Percentiles rank a stretch among this genome's conserved stretches.
These are phyloP conservation scores for Kodamaea kakaduensis DNA, from an alignment of 805 yeast species.

Conservation along the genomic window DNA sequence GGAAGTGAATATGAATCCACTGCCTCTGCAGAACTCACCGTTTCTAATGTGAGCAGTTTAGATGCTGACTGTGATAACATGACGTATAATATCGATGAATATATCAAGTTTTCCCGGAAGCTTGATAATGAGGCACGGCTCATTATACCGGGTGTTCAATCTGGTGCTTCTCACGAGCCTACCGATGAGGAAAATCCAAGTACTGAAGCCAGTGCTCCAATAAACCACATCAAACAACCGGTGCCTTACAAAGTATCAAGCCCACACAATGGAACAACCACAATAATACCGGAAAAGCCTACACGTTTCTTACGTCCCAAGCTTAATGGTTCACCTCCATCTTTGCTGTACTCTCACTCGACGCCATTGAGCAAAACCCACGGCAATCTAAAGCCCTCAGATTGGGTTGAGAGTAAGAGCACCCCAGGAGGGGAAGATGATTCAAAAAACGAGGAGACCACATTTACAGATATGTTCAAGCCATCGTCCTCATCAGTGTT, in stretches of 20 bases:
- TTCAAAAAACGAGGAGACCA: slow-evolving; percentile 13
- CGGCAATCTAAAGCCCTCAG: neutral
- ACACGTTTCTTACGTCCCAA: slow-evolving; percentile 9
- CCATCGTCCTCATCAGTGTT: slow-evolving; percentile 9
- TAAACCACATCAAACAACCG: too few relatives aligned
- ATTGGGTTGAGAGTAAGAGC: slow-evolving; percentile 7
- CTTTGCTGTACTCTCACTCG: slow-evolving; percentile 23
- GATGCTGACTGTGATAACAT: too few relatives aligned
- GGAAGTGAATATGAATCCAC: too few relatives aligned
- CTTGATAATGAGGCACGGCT: too few relatives aligned
- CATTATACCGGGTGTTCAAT: too few relatives aligned
- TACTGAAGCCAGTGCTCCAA: too few relatives aligned
- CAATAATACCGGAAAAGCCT: slow-evolving; percentile 8
- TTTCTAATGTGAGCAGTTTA: too few relatives aligned
- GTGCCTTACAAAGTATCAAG: slow-evolving; percentile 3
- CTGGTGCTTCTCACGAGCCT: too few relatives aligned
- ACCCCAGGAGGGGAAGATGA: slow-evolving; percentile 10
- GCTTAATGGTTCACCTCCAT: slow-evolving; percentile 6
- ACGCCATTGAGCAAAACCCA: slow-evolving; percentile 17
- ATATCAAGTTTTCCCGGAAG: too few relatives aligned
- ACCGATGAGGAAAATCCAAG: too few relatives aligned
- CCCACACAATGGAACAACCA: slow-evolving; percentile 9
- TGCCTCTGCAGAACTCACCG: too few relatives aligned
- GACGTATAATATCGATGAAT: too few relatives aligned
- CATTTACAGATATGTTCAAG: slow-evolving; percentile 11